phyloP scores from a whole-genome alignment of 2,329 filamentous ascomycete species.

The Purpureocillium takamizusanense region DNA sequence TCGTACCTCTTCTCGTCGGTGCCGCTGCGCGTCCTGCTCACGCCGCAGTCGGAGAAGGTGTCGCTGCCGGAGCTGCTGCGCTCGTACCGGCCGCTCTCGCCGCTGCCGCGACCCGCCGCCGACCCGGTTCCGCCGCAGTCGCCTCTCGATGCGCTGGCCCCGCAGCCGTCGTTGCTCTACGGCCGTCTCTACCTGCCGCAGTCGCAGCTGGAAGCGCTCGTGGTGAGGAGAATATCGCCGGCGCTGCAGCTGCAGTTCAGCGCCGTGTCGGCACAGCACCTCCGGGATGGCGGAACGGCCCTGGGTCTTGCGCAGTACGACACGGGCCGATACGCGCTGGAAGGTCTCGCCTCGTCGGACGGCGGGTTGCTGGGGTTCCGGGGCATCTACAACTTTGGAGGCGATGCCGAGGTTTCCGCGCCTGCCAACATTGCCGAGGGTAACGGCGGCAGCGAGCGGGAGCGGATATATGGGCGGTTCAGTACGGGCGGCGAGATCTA shows the following conservation, averaged over 20 bases:
- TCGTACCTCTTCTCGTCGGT: constrained; percentile 93
- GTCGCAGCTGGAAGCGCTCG: constrained; percentile 77
- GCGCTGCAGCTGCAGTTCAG: constrained; percentile 73
- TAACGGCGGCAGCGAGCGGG: constrained; percentile 29
- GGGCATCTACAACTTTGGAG: constrained; percentile 90
- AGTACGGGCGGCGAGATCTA: constrained; percentile 90
- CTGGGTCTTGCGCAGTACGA: constrained; percentile 73
- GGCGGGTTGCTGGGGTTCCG: constrained; percentile 80
- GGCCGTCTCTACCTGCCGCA: constrained; percentile 74
- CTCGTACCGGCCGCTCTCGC: constrained; percentile 72
- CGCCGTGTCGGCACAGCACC: constrained; percentile 61
- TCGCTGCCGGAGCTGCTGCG: constrained; percentile 69
- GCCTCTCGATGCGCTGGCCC: constrained; percentile 17
- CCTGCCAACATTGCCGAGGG: constrained; percentile 11
- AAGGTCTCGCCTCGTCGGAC: constrained; percentile 87
- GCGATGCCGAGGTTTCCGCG: constrained; percentile 41
- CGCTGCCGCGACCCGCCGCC: constrained; percentile 34
- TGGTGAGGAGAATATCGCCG: constrained; percentile 69
- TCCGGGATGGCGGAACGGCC: constrained; percentile 69
- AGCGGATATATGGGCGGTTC: constrained; percentile 69
- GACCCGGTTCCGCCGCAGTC: constrained; percentile 5
- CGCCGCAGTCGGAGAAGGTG: constrained; percentile 62
- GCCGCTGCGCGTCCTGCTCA: constrained; percentile 57
- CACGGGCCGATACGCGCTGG: constrained; percentile 75
- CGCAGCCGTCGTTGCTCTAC: constrained; percentile 55